Conservation (phyloP, 352 stramenopile species). For the Globisporangium rhizosaccharum region DNA sequence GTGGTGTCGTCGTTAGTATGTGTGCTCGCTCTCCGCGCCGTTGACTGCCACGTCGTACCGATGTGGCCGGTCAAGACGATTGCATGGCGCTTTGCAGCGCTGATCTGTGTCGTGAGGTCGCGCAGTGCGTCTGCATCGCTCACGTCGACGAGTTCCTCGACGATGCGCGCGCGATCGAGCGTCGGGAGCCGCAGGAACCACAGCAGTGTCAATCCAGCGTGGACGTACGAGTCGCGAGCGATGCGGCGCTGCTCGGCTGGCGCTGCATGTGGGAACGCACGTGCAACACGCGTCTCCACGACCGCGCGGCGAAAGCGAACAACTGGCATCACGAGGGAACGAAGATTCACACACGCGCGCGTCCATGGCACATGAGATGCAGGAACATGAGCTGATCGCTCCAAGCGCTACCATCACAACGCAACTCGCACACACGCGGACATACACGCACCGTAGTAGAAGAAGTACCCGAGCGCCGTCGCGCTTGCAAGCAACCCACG, state of each 20-base stretch:
- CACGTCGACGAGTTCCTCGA: slow-evolving; percentile 11
- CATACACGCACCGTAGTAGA: slow-evolving; percentile 40
- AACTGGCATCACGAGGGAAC: slow-evolving; percentile 18
- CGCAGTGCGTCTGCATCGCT: slow-evolving; percentile 11
- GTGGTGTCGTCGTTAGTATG: neutral
- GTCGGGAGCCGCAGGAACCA: slow-evolving; percentile 43
- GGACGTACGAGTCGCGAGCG: slow-evolving; percentile 24
- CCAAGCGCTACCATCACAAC: too few relatives aligned
- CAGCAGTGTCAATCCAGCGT: slow-evolving; percentile 36
- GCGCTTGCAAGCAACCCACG: slow-evolving; percentile 19
- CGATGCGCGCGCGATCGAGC: slow-evolving; percentile 11
- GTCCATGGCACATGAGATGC: neutral
- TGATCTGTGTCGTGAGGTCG: neutral
- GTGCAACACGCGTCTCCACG: slow-evolving; percentile 27
- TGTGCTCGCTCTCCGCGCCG: neutral
- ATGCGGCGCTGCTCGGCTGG: slow-evolving; percentile 14
- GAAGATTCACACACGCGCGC: slow-evolving; percentile 5
- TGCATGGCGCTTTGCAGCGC: slow-evolving; percentile 10
- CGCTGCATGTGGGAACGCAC: slow-evolving; percentile 16
- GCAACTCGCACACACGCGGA: neutral
- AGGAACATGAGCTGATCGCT: too few relatives aligned
- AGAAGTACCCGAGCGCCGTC: slow-evolving; percentile 30
- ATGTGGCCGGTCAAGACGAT: slow-evolving; percentile 46
- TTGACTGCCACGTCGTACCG: slow-evolving; percentile 13
- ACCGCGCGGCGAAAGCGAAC: slow-evolving; percentile 37